Evolutionary conservation across 2,329 filamentous ascomycete species (phyloP).

Genomic region (Aspergillus brasiliensis): DNA sequence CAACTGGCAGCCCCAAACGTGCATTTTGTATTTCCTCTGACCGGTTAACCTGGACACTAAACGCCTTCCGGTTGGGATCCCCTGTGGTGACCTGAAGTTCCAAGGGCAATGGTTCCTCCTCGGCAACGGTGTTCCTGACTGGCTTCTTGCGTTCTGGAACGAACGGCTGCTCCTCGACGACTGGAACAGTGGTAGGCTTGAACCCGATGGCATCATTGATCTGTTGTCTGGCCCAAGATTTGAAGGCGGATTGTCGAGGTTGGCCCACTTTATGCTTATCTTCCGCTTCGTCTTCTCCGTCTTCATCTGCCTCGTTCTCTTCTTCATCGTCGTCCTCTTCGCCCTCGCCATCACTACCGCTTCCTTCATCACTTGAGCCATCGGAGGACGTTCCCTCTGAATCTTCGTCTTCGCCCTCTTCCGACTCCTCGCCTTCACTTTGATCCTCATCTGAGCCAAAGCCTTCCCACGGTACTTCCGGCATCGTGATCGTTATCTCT

Average conservation of each 20-base stretch:
- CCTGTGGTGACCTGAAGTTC: conserved; percentile 44
- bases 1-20: conserved; percentile 79
- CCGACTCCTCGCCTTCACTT: conserved; percentile 31
- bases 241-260: conserved; percentile 70
- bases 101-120: conserved; percentile 43
- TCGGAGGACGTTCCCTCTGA: conserved; percentile 17
- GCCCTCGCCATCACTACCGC: conserved; percentile 28
- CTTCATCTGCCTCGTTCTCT: conserved; percentile 23
- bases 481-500: conserved; percentile 23
- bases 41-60: conserved; percentile 71
- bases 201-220: conserved; percentile 81
- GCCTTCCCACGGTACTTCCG: conserved; percentile 50
- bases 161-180: conserved; percentile 36
- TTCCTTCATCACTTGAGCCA: conserved; percentile 32
- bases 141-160: conserved; percentile 31
- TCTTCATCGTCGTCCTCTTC: conserved; percentile 25
- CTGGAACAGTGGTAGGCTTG: conserved; percentile 48
- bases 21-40: conserved; percentile 73
- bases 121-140: conserved; percentile 39
- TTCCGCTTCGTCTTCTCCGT: conserved; percentile 36
- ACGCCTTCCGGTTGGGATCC: conserved; percentile 67
- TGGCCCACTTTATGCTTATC: conserved; percentile 23
- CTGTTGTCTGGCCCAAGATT: conserved; percentile 86
- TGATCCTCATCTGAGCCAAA: conserved; percentile 45
- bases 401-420: conserved; percentile 35